phyloP scores from a whole-genome alignment of 805 yeast species.

The Ogataea pignaliae region DNA sequence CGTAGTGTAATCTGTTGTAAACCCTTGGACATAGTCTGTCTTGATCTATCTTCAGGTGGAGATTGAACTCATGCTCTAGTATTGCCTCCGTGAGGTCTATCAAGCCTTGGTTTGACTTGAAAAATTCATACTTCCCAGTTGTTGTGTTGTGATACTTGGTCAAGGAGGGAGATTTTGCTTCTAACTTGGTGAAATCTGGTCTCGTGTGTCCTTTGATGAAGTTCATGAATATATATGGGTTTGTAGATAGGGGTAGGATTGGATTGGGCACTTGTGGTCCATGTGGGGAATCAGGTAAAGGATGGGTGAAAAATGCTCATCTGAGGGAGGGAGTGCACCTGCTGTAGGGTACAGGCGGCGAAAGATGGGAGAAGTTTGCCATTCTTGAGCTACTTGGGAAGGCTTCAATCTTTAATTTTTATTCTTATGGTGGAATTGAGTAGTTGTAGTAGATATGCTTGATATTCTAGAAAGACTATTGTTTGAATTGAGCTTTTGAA shows the following conservation, averaged over 20 bases:
- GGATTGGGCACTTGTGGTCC: no score
- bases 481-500: no score
- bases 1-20: constrained; percentile 27
- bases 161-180: constrained; percentile 14
- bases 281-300: no score
- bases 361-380: no score
- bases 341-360: no score
- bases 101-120: constrained; percentile 18
- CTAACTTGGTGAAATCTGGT: constrained; percentile 12
- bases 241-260: no score
- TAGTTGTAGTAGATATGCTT: no score
- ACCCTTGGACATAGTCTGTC: constrained; percentile 30
- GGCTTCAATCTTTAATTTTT: no score
- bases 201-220: background rate
- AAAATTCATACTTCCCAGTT: constrained; percentile 15
- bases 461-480: no score
- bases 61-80: constrained; percentile 12
- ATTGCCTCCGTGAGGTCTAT: constrained; percentile 18
- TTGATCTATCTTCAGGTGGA: constrained; percentile 12
- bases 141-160: constrained; percentile 7
- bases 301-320: background rate
- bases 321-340: background rate
- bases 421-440: no score
- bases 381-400: no score
- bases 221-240: no score